Base-by-base conservation (phyloP, 106 monocot species). In the Dendrobium officinale region DNA sequence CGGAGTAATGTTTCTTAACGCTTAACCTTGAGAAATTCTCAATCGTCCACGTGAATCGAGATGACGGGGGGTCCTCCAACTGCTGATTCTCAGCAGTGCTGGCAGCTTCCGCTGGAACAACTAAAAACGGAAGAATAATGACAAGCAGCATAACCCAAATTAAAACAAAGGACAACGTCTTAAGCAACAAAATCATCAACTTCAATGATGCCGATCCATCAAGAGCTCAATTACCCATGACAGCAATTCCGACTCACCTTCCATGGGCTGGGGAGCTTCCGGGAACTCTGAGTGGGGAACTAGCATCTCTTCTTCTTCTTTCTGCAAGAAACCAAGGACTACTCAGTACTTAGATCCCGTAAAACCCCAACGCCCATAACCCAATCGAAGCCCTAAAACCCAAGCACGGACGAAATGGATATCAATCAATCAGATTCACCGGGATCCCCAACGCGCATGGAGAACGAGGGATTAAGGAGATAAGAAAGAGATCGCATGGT, bases 21-120 rank as follows among this genome's bases (percentile, higher is more conserved):
- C 91, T 92, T 84, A 99, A 17, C 82, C 95, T 86, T 31, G 91
- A 83, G 81, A 99, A 99, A 84, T 95, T 99, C 68, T 93, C 92
- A 75, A 99, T 99, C 24, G 89, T 91, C 98, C 98, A 95, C 4
- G 91, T 92, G 82, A 93, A 99, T 72, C 86, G 86, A 15, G 95
- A 90, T 8, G 85, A 73, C 17, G 92, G 85, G 67, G 95, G 95
- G 75, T 99, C 98, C 78, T 99, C 98, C 72, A 81, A 82, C 51
- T 80, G 95, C 86, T 94, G 95, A 83, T 85, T 87, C 78, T 99
- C 98, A 0, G 89, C 89, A 4, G 89, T 89, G 26, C 81, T 83
- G n/a, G 72, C 87, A 66, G 89, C 61, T 67, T 89, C 89, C 6
- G 85, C 72, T 79, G 90, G 98, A 15, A 83, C 83, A 40, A 88